Base-by-base conservation (phyloP, 1,139 yeast species). In the Lipomyces yarrowii region DNA sequence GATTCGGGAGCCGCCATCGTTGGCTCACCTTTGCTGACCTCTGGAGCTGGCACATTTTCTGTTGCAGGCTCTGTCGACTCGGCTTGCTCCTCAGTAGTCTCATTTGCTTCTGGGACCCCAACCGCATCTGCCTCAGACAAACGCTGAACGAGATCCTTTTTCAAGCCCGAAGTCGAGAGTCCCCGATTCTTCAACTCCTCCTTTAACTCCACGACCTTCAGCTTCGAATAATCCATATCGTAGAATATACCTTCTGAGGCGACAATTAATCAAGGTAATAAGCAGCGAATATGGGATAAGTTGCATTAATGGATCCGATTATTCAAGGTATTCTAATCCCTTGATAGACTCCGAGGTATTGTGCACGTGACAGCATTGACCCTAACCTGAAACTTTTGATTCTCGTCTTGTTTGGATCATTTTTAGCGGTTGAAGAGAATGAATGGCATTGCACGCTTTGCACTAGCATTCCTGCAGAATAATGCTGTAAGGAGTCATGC, bases 121-220 rank as follows among this genome's bases (percentile, higher is more conserved):
- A 64, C 66, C 42, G 71, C 73, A 64, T 74, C 79, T 46, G 72
- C 69, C 59, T 74, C 79, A 59, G 72, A 73, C 26, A 93, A 83
- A 71, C 98, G 86, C 56, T 86, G 86, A 63, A 93, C 83, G 72
- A 93, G 83, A 67, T 91, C 97, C 56, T 89, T 88, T 78, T 93
- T 94, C 73, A 91, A 88, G 33, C 99, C 99, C 57, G 88, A 86
- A 7, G 84, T 81, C 3, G 96, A 77, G 66, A 94, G 83, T 1
- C 88, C 90, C 71, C 87, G 86, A 57, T 82, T 79, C 73, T 89
- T 88, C 73, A 94, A 84, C 64, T 86, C 73, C 70, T 90, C 97
- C 77, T 90, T 92, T 77, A 93, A 84, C 80, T 91, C 97, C 53
- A 89, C 87, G 60, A 92, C 98, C 46, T 96, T 93, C 73, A 82